Conservation (phyloP, 2,329 filamentous ascomycete species). For the Cladobotryum mycophilum region DNA sequence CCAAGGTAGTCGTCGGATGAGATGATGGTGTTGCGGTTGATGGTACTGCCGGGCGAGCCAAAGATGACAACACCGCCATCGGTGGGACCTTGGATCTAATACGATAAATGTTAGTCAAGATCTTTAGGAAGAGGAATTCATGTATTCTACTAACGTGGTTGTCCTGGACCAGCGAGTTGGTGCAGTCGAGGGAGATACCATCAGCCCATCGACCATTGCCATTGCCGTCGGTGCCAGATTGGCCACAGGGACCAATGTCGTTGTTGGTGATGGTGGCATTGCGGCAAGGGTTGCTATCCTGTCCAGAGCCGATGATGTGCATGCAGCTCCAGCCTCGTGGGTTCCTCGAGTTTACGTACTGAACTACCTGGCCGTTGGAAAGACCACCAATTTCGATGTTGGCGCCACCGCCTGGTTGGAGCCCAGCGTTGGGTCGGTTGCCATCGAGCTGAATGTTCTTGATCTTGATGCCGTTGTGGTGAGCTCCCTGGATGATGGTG, state of each 20-base stretch:
- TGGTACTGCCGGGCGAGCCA: constrained; percentile 18
- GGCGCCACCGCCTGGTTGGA: constrained; percentile 16
- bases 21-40: constrained; percentile 19
- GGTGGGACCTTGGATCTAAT: constrained; percentile 17
- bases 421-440: constrained; percentile 17
- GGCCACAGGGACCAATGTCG: constrained; percentile 20
- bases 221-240: constrained; percentile 15
- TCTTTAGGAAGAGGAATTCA: neutral
- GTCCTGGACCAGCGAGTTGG: constrained; percentile 15
- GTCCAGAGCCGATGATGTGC: constrained; percentile 19
- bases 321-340: constrained; percentile 22
- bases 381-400: constrained; percentile 22
- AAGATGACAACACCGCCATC: constrained; percentile 22
- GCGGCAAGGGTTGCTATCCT: constrained; percentile 16
- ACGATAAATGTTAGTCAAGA: neutral
- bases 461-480: constrained; percentile 16
- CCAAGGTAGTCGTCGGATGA: constrained; percentile 17
- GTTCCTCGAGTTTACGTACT: constrained; percentile 16
- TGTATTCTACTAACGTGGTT: constrained; percentile 15
- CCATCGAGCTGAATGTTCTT: constrained; percentile 22
- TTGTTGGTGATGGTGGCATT: constrained; percentile 19
- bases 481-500: constrained; percentile 16
- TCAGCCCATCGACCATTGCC: constrained; percentile 19
- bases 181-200: constrained; percentile 21
- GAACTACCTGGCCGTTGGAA: constrained; percentile 16